These are phyloP conservation scores for Hypsizygus marmoreus DNA, from an alignment of 768 basidiomycete genomes.

Conservation along the genomic window DNA sequence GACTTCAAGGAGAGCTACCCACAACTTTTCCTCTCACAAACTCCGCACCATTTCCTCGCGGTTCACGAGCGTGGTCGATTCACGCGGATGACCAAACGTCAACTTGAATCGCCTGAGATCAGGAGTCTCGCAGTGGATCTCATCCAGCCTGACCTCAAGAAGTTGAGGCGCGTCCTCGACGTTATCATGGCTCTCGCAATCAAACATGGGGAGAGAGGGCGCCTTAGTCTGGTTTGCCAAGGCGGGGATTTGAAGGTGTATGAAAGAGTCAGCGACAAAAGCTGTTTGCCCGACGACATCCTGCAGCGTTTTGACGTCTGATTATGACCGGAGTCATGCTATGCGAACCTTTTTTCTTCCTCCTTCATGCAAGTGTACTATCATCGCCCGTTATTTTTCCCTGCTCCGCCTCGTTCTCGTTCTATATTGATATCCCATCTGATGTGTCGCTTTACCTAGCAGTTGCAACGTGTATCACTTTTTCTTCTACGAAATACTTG, in stretches of 20 bases:
- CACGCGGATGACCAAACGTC: constrained; percentile 47
- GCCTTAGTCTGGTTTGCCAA: constrained; percentile 57
- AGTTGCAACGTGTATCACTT: too few relatives aligned
- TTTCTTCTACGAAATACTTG: too few relatives aligned
- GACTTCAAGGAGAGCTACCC: constrained; percentile 66
- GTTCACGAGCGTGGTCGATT: constrained; percentile 60
- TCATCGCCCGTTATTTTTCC: too few relatives aligned
- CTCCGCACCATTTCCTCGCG: constrained; percentile 59
- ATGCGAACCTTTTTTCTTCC: neutral
- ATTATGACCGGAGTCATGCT: neutral
- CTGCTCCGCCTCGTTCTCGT: too few relatives aligned
- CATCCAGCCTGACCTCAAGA: constrained; percentile 37
- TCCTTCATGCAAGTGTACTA: too few relatives aligned
- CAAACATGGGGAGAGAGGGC: constrained; percentile 51
- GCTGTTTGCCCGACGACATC: constrained; percentile 47
- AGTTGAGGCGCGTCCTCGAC: constrained; percentile 39
- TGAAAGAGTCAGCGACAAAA: constrained; percentile 42
- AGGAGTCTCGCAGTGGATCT: constrained; percentile 29
- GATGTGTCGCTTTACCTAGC: too few relatives aligned
- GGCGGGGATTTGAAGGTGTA: constrained; percentile 50
- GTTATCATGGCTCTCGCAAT: constrained; percentile 51
- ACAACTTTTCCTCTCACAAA: constrained; percentile 72
- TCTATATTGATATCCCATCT: too few relatives aligned
- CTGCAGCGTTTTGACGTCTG: constrained; percentile 34
- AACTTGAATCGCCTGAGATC: constrained; percentile 39